phyloP scores from a whole-genome alignment of 2,329 filamentous ascomycete species.

The Aspergillus amoenus region DNA sequence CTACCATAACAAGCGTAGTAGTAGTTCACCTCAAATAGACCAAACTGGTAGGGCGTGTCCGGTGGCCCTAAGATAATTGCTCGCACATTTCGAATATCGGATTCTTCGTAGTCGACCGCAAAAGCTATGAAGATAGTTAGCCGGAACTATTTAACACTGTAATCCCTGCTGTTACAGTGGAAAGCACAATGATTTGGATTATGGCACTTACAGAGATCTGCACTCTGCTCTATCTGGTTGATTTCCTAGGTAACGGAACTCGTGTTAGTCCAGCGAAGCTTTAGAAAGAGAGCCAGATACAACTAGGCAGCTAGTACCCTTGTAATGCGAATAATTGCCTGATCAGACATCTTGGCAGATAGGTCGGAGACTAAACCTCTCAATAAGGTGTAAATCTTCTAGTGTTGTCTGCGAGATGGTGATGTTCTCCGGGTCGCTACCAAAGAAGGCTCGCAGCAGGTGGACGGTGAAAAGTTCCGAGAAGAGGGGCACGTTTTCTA shows the following conservation, averaged over 20 bases:
- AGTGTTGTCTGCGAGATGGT: not conserved
- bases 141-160: not conserved
- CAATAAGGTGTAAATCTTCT: not conserved
- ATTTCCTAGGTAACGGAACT: constrained; percentile 64
- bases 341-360: constrained; percentile 64
- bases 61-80: constrained; percentile 89
- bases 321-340: constrained; percentile 84
- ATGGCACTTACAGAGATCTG: constrained; percentile 71
- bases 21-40: constrained; percentile 81
- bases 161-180: not conserved
- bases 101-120: constrained; percentile 81
- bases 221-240: constrained; percentile 76
- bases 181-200: not conserved
- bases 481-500: not conserved
- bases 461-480: not conserved
- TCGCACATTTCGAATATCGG: constrained; percentile 82
- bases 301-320: constrained; percentile 57
- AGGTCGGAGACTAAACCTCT: not conserved
- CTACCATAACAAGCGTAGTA: not conserved
- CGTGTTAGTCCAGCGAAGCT: constrained; percentile 15
- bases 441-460: not conserved
- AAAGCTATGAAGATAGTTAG: constrained; percentile 59
- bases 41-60: constrained; percentile 94
- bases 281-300: not conserved
- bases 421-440: not conserved